Base-by-base conservation (phyloP, 257 asterid species). In the Handroanthus guayacan region DNA sequence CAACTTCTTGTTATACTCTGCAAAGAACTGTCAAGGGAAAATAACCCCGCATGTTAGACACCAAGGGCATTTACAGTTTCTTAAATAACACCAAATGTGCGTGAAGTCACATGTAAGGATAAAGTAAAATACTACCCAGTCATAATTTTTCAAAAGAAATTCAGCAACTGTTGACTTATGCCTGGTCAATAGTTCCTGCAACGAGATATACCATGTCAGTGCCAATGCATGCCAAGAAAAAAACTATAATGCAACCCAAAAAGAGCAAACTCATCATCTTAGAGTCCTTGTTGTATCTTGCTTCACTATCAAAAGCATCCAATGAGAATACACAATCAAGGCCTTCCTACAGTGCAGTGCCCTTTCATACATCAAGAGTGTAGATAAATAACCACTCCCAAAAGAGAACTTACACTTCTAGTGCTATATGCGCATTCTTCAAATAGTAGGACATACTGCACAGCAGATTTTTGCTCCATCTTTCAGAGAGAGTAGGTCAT, bases 121-220 rank as follows among this genome's bases (percentile, higher is more conserved):
- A 44, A 74, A 47, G 57, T 36, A 62, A 74, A 50, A 50, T 17
- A 77, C 86, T 82, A 91, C 96, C 96, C 97, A 91, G 66, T 86
- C 97, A 82, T 91, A 89, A 72, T 91, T 91, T 51, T 85, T 89
- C 9, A 91, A 81, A 75, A 91, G 95, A 69, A 89, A 91, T 61
- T 86, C 93, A 70, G 95, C 93, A 69, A 91, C 97, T 11, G 97
- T 91, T 41, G 97, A 89, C 79, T 91, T 91, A 74, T 91, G 97
- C 89, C 97, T 87, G 10, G 97, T 91, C 83, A 91, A 75, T 68
- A 91, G 88, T 84, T 91, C 97, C 97, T 91, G 90, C 72, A 81
- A 76, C 52, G 77, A 62, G 64, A 77, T 51, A 52, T 45, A 63
- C 47, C 72, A 57, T 75, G 68, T 69, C 47, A 75, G 20, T 58